phyloP scores from a whole-genome alignment of 1,139 yeast species.

The Debaryomycetaceae sp. region DNA sequence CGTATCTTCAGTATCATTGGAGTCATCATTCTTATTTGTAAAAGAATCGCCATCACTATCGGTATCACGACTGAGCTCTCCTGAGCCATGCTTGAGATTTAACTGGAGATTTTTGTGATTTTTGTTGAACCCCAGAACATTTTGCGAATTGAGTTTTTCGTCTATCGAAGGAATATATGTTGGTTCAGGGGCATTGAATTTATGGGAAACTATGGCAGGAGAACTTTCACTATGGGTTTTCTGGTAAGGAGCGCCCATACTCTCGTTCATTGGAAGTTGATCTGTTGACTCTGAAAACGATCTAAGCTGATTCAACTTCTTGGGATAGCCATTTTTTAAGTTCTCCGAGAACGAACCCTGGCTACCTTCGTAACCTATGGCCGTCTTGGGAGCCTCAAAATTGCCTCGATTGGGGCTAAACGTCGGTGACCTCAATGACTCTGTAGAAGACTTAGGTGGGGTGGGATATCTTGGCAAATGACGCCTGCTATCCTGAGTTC shows the following conservation, averaged over 20 bases:
- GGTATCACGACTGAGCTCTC: not conserved
- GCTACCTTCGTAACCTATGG: not conserved
- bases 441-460: slow-evolving; percentile 1
- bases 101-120: slow-evolving; percentile 32
- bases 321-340: not conserved
- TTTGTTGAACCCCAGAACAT: slow-evolving; percentile 8
- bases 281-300: not conserved
- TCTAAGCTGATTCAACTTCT: not conserved
- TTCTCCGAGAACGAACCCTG: not conserved
- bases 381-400: not conserved
- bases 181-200: not conserved
- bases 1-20: slow-evolving; percentile 10
- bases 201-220: not conserved
- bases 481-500: not conserved
- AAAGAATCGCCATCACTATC: not conserved
- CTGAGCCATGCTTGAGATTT: slow-evolving; percentile 14
- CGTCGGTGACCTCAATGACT: not conserved
- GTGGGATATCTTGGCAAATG: not conserved
- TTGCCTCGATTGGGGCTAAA: not conserved
- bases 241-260: not conserved
- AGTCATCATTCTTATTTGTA: slow-evolving; percentile 6
- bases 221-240: not conserved
- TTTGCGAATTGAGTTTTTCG: not conserved
- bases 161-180: not conserved
- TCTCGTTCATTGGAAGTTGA: not conserved